Percentiles rank a stretch among this genome's conserved stretches.
These are phyloP conservation scores for Mycena filopes DNA, from an alignment of 768 basidiomycete genomes.

Conservation along the genomic window DNA sequence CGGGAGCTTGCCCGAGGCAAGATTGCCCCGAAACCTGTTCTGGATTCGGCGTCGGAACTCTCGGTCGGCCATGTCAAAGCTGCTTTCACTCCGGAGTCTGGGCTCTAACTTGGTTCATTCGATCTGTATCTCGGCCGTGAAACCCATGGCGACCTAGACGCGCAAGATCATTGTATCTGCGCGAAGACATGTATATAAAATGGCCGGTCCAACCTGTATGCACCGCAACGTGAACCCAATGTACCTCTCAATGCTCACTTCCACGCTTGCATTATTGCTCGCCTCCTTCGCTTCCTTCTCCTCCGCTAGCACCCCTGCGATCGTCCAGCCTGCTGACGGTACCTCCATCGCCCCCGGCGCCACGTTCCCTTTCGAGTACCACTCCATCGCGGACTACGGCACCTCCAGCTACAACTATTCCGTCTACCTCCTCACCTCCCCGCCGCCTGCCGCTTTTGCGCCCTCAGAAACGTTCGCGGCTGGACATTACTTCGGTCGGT, in stretches of 20 bases:
- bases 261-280: neutral
- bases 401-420: slow-evolving; percentile 53
- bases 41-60: no score
- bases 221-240: neutral
- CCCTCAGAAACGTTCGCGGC: slow-evolving; percentile 44
- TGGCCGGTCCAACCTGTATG: no score
- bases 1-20: no score
- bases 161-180: no score
- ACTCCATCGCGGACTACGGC: slow-evolving; percentile 53
- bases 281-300: neutral
- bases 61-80: no score
- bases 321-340: slow-evolving; percentile 39
- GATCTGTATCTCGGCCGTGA: no score
- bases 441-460: slow-evolving; percentile 35
- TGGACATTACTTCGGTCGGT: slow-evolving; percentile 57
- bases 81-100: no score
- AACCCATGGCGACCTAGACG: no score
- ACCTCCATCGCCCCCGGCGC: slow-evolving; percentile 50
- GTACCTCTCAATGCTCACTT: slow-evolving; percentile 1
- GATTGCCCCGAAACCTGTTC: no score
- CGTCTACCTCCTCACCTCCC: slow-evolving; percentile 51
- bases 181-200: no score
- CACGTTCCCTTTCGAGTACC: slow-evolving; percentile 53
- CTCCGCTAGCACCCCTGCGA: slow-evolving; percentile 18
- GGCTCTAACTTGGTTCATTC: no score